phyloP scores from a whole-genome alignment of 371 early-diverging fungal species.

The Rhizopus sp. region DNA sequence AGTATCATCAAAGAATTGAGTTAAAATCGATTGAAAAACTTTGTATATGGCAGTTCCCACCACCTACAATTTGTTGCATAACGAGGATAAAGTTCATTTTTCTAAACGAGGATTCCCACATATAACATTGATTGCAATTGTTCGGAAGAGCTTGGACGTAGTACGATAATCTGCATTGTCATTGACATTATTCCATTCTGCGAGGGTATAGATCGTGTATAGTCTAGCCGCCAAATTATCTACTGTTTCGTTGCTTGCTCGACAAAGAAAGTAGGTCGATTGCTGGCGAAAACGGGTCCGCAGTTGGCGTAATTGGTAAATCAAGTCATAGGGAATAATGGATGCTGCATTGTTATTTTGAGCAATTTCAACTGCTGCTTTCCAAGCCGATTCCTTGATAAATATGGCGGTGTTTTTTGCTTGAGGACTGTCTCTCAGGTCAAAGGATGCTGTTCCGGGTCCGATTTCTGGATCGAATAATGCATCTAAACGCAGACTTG shows the following conservation, averaged over 20 bases:
- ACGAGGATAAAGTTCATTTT: constrained; percentile 9
- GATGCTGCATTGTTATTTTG: constrained; percentile 11
- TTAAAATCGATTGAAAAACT: constrained; percentile 15
- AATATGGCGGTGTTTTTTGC: constrained; percentile 13
- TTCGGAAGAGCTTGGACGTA: constrained; percentile 14
- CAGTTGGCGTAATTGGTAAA: constrained; percentile 14
- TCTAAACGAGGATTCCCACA: constrained; percentile 15
- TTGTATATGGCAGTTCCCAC: constrained; percentile 14
- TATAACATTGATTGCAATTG: constrained; percentile 16
- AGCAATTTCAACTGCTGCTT: constrained; percentile 15
- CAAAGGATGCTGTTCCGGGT: constrained; percentile 9
- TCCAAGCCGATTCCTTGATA: constrained; percentile 16
- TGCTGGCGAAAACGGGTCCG: constrained; percentile 13
- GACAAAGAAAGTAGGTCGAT: constrained; percentile 16
- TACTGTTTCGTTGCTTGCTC: constrained; percentile 10
- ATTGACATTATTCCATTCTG: constrained; percentile 18
- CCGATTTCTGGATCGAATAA: constrained; percentile 13
- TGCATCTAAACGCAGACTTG: constrained; percentile 17
- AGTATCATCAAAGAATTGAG: constrained; percentile 12
- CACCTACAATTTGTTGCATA: constrained; percentile 13
- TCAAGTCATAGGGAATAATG: constrained; percentile 17
- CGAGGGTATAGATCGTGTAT: constrained; percentile 21
- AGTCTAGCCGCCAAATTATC: constrained; percentile 17
- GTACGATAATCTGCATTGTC: constrained; percentile 17
- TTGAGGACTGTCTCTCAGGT: constrained; percentile 13